phyloP scores from a whole-genome alignment of 495 filamentous ascomycete genomes.

The Hyaloscypha bicolor region DNA sequence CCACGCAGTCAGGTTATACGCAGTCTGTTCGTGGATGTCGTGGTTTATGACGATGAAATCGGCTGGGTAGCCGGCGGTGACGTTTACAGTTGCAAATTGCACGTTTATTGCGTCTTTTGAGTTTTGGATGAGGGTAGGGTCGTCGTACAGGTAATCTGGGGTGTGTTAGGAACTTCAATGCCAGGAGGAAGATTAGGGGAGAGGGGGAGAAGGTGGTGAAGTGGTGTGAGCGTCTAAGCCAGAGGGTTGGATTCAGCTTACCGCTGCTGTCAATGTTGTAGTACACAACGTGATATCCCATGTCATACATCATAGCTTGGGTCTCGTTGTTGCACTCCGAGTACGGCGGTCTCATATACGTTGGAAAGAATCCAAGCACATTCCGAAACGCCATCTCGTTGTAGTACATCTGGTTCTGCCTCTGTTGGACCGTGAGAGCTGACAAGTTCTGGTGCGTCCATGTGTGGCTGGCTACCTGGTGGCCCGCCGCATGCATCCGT shows the following conservation, averaged over 20 bases:
- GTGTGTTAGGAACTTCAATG: no score
- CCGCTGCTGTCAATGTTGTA: slow-evolving; percentile 67
- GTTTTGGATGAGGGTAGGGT: slow-evolving; percentile 59
- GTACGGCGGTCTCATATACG: slow-evolving; percentile 82
- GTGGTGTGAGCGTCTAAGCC: no score
- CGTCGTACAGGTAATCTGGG: slow-evolving; percentile 67
- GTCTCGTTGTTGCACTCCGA: no score
- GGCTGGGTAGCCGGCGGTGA: slow-evolving; percentile 12
- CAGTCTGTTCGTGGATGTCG: slow-evolving; percentile 75
- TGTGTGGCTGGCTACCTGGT: slow-evolving; percentile 81
- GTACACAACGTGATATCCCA: slow-evolving; percentile 68
- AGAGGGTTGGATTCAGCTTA: no score
- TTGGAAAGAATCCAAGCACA: slow-evolving; percentile 76
- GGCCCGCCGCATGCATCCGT: slow-evolving; percentile 66
- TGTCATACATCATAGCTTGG: slow-evolving; percentile 50
- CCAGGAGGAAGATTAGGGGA: no score
- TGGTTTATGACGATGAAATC: slow-evolving; percentile 70
- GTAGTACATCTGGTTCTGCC: slow-evolving; percentile 68
- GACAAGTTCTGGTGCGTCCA: slow-evolving; percentile 79
- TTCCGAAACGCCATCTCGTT: slow-evolving; percentile 79
- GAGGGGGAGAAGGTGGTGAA: no score
- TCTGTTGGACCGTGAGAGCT: slow-evolving; percentile 52
- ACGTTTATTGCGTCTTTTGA: no score
- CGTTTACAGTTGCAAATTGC: no score
- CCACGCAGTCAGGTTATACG: slow-evolving; percentile 70